Evolutionary conservation across 1,284 basidiomycete genomes (phyloP).

Genomic region (Apiotrichum laibachii): DNA sequence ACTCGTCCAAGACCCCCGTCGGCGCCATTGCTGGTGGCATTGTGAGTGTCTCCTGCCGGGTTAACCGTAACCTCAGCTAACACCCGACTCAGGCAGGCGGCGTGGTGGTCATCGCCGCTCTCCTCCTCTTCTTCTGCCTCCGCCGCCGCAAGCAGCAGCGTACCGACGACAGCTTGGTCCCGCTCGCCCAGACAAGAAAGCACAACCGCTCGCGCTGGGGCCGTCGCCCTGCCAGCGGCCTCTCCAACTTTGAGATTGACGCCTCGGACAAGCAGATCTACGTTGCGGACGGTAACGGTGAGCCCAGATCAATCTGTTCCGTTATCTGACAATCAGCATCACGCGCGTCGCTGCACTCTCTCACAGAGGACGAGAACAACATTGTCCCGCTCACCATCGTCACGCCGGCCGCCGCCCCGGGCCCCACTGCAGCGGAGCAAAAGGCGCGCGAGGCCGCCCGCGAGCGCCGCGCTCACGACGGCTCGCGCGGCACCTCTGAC

Average conservation of each 20-base stretch:
- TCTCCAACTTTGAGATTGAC: conserved; percentile 4
- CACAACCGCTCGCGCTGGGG: background rate
- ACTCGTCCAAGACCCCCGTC: conserved; percentile 6
- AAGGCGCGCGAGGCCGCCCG: background rate
- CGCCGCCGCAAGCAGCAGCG: background rate
- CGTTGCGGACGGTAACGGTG: background rate
- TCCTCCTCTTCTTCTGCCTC: conserved; percentile 9
- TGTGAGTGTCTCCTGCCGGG: conserved; percentile 17
- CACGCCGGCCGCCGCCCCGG: background rate
- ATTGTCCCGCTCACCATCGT: background rate
- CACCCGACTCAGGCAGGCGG: conserved; percentile 1
- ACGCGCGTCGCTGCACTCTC: background rate
- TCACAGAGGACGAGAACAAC: background rate
- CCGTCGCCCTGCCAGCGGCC: background rate
- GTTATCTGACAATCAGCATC: background rate
- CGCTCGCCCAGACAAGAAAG: background rate
- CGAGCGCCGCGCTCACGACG: background rate
- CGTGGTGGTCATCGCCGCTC: background rate
- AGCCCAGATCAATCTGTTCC: background rate
- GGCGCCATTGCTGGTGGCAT: conserved; percentile 49
- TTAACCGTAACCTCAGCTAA: background rate
- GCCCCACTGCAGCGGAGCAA: background rate
- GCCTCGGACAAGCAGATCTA: background rate
- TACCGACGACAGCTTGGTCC: background rate
- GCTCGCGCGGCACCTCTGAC: background rate